Base-by-base conservation (phyloP, 257 asterid genomes). In the Echium plantagineum region DNA sequence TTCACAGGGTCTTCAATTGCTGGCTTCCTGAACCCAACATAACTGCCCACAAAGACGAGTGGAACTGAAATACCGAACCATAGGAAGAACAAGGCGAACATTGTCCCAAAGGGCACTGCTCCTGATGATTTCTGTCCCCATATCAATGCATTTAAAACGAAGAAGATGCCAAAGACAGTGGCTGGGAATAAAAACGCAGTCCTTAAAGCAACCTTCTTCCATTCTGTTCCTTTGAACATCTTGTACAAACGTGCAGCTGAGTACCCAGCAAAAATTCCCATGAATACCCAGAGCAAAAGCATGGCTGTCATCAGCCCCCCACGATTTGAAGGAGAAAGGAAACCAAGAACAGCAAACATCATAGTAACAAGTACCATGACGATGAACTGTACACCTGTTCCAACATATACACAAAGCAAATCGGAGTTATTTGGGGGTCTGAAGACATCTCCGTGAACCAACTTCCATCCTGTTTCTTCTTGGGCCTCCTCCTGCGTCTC, bases 41-140 rank as follows among this genome's bases (percentile, higher is more conserved):
- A 85, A 30, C 91, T 79, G 38, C 94, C 94, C 20, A 77, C 86
- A n/a, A 83, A 81, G 38, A 83, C 83, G 2, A 85, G 86, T 2
- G 94, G 94, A 9, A 83, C 85, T 0, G 91, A 85, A 31, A 85
- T 83, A 15, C 94, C 95, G 30, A 85, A 85, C 95, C 95, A 85
- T 52, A 85, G 38, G 76, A 79, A 71, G 52, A 85, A 86, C 75
- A 85, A 58, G 9, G 90, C 88, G 15, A 85, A 83, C 90, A 85
- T 85, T 5, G 94, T 85, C 52, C 91, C 91, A 13, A 85, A 80
- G 4, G 91, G 95, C 22, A 85, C 89, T 4, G 95, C 91, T 22
- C 91, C 95, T 0, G 94, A 85, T 24, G 94, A 85, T 69, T 83
- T 83, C 75, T 85, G 85, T 6, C 86, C 91, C 94, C 94, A 85